Evolutionary conservation across 2,329 filamentous ascomycete species (phyloP).

Genomic region (Hypoxylon sp.): DNA sequence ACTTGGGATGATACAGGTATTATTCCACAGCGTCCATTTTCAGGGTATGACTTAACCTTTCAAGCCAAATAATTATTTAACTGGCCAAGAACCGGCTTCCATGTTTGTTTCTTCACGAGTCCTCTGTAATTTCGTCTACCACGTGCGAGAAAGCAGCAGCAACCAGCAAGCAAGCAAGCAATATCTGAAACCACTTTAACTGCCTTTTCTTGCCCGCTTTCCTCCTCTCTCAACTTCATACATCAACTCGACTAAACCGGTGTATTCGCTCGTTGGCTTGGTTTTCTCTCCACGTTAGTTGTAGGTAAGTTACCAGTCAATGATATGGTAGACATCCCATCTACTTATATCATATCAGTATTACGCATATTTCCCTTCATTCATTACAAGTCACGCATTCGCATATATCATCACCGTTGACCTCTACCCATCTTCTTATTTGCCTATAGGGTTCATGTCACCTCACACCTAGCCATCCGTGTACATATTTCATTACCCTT

Average conservation of each 20-base stretch:
- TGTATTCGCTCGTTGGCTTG: not conserved
- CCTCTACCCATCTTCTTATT: not conserved
- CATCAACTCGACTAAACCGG: not conserved
- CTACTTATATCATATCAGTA: not conserved
- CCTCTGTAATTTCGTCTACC: constrained; percentile 21
- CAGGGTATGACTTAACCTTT: constrained; percentile 34
- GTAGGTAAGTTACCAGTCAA: constrained; percentile 5
- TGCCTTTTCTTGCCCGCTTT: not conserved
- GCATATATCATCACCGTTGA: constrained; percentile 3
- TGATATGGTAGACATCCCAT: not conserved
- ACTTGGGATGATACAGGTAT: constrained; percentile 9
- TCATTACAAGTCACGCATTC: not conserved
- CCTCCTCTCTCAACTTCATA: constrained; percentile 21
- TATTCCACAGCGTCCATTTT: constrained; percentile 33
- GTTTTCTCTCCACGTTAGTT: not conserved
- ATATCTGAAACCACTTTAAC: constrained; percentile 13
- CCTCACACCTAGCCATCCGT: constrained; percentile 6
- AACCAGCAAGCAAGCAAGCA: constrained; percentile 11
- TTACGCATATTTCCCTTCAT: not conserved
- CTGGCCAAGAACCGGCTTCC: constrained; percentile 10
- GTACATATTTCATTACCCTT: constrained; percentile 7
- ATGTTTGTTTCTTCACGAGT: constrained; percentile 27
- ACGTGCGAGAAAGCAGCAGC: constrained; percentile 32
- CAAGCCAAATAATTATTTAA: constrained; percentile 33
- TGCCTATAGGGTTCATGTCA: constrained; percentile 11